Evolutionary conservation across 257 asterid genomes (phyloP).

Genomic region (Solanum bukasovii): DNA sequence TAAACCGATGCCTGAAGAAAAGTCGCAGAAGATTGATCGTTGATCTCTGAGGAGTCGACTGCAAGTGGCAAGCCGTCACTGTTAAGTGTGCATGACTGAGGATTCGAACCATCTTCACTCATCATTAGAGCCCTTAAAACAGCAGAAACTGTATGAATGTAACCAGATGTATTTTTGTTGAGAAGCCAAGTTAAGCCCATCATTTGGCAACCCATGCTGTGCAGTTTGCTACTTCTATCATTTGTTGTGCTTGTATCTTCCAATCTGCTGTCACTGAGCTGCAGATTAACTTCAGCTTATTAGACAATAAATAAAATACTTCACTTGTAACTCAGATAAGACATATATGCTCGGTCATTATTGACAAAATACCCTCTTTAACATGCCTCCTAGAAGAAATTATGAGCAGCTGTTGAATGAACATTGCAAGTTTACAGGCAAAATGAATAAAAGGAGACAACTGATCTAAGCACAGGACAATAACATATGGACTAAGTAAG

Average conservation of each 20-base stretch:
- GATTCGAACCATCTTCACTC: slow-evolving; percentile 79
- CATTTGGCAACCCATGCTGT: slow-evolving; percentile 69
- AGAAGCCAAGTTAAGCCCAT: slow-evolving; percentile 99
- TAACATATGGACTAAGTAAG: neutral
- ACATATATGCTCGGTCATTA: neutral
- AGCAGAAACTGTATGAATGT: slow-evolving; percentile 93
- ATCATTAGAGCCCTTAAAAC: slow-evolving; percentile 89
- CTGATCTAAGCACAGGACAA: neutral
- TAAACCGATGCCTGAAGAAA: neutral
- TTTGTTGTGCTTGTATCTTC: slow-evolving; percentile 16
- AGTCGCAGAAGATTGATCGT: neutral
- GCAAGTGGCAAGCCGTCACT: slow-evolving; percentile 99
- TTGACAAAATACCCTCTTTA: neutral
- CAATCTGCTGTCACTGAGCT: slow-evolving; percentile 55
- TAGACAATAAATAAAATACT: neutral
- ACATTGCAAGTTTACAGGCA: neutral
- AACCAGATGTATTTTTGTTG: slow-evolving; percentile 87
- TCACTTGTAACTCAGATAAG: neutral
- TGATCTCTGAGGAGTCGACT: slow-evolving; percentile 81
- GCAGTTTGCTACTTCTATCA: slow-evolving; percentile 57
- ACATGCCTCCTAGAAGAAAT: neutral
- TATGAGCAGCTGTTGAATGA: neutral
- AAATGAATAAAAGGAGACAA: neutral
- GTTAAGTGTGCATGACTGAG: slow-evolving; percentile 87
- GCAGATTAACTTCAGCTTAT: neutral